Base-by-base conservation (phyloP, 352 stramenopile genomes). In the Phytophthora macrochlamydospora region DNA sequence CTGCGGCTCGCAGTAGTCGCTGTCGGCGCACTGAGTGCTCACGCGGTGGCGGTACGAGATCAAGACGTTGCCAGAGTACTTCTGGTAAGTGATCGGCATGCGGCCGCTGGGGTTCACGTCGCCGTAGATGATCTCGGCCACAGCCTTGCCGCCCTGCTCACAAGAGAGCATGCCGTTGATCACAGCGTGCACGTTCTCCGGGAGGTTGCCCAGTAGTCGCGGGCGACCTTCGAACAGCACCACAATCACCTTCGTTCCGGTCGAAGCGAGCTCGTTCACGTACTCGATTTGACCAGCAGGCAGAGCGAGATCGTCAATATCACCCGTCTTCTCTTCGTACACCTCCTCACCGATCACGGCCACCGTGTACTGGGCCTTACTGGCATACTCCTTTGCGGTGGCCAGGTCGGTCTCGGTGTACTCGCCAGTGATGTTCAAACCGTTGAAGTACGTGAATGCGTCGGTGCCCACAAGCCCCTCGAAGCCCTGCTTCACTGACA, bases 151-250 rank as follows among this genome's bases (percentile, higher is more conserved):
- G 7, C 89, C 88, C 7, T 75, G 65, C n/a, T 91, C 82, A 7
- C 88, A 85, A 0, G 85, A 75, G 1, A 95, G 71, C 85, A 91
- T 81, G 0, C 71, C 87, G 46, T 93, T 65, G 30, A 97, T 61
- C 11, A 95, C 79, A 29, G 81, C 89, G 51, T 91, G 65, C n/a
- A 86, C 89, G 30, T 71, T 59, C 5, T 75, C 70, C 0, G 75
- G 59, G 7, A 90, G 49, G 37, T 72, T 80, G 11, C 62, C 69
- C 6, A 97, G 73, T 7, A 96, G 51, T n/a, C 89, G 82, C 24
- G 87, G 88, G 11, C 89, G 80, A 0, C 89, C 89, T 50, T 87
- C 70, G 3, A 94, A 79, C 6, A 94, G 65, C 2, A 95, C 77
- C 1, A 94, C 44, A 14, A 95, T 75, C 18, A 96, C 70, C 46